Evolutionary conservation across 2,329 filamentous ascomycete species (phyloP).

Genomic region (Samsoniella hepiali): DNA sequence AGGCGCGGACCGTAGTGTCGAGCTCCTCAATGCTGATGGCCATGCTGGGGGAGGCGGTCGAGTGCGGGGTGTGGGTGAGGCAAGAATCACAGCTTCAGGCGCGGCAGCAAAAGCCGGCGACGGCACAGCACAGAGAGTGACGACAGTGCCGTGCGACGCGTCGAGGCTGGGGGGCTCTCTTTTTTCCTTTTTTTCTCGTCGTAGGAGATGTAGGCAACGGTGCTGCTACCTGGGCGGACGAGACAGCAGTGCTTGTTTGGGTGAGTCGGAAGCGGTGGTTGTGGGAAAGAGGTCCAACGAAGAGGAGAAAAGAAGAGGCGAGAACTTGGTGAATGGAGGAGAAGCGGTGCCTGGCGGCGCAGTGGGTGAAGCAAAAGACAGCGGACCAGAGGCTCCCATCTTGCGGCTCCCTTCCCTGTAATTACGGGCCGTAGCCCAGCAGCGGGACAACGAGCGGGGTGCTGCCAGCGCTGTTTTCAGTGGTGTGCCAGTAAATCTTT

Average conservation of each 20-base stretch:
- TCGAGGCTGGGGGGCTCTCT: not conserved
- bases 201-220: not conserved
- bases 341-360: constrained; percentile 20
- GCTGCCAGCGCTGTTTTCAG: not conserved
- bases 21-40: constrained; percentile 83
- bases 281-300: not conserved
- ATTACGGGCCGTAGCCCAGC: constrained; percentile 3
- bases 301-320: constrained; percentile 20
- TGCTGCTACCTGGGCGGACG: not conserved
- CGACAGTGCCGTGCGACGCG: constrained; percentile 25
- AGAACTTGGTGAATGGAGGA: constrained; percentile 20
- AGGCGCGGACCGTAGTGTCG: constrained; percentile 92
- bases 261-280: constrained; percentile 12
- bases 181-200: not conserved
- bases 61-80: constrained; percentile 31
- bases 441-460: constrained; percentile 10
- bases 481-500: not conserved
- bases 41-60: constrained; percentile 47
- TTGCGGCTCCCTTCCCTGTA: not conserved
- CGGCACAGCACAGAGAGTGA: constrained; percentile 26
- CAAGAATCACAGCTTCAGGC: constrained; percentile 22
- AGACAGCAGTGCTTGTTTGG: constrained; percentile 2
- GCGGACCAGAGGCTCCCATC: not conserved
- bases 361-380: constrained; percentile 7
- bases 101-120: constrained; percentile 23